Evolutionary conservation across 805 yeast species (phyloP).

Genomic region (Hanseniaspora lindneri): DNA sequence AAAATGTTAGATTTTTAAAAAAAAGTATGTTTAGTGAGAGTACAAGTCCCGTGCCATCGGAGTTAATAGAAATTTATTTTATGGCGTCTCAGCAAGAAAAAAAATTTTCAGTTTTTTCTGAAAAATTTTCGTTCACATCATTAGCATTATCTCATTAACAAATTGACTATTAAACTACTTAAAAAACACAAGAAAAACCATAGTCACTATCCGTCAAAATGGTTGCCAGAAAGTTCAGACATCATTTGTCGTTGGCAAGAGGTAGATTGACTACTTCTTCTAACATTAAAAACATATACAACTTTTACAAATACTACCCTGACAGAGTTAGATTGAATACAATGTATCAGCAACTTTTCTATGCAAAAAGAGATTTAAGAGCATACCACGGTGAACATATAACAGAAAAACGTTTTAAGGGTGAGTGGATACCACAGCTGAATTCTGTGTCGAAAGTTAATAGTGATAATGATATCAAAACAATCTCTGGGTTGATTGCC

Average conservation of each 20-base stretch:
- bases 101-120: no score
- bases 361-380: constrained; percentile 80
- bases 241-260: constrained; percentile 41
- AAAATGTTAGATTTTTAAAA: no score
- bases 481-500: constrained; percentile 42
- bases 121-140: no score
- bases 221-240: constrained; percentile 13
- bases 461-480: constrained; percentile 29
- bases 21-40: no score
- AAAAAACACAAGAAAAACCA: background rate
- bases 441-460: constrained; percentile 83
- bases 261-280: constrained; percentile 78
- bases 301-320: constrained; percentile 47
- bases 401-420: constrained; percentile 72
- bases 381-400: constrained; percentile 92
- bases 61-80: no score
- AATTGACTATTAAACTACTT: background rate
- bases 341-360: constrained; percentile 86
- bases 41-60: no score
- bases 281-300: constrained; percentile 85
- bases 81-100: no score
- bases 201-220: background rate
- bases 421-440: constrained; percentile 52
- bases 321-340: constrained; percentile 45
- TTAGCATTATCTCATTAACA: no score